Evolutionary conservation across 257 asterid genomes (phyloP), one percentile per base, ranked within the genome.

Genomic region (Jasminum sambac): DNA sequence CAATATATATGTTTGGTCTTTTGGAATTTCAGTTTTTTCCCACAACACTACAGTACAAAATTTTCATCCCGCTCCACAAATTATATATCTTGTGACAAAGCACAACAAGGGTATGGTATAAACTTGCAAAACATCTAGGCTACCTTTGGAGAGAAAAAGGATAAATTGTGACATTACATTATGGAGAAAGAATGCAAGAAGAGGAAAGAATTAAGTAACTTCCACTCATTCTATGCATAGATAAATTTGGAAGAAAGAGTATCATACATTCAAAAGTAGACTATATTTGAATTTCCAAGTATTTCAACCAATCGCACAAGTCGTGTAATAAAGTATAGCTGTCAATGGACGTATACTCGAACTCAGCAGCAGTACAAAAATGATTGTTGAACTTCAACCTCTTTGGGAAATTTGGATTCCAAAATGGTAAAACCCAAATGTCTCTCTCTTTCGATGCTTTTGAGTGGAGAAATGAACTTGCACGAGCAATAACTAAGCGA

Each of bases 151-250:
- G 4, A 7, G 4, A 13, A 44, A 42, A 44, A 37, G 19, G 61
- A 30, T 5, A 64, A 26, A 64, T 12, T 25, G 24, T 5, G 64
- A 30, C 41, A 14, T 40, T 73, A n/a, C 44, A 68, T 43, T 8
- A 7, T 26, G 52, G 72, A 60, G 68, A 42, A 72, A 63, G 69
- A 26, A 38, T 71, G 36, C 25, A 73, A 70, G 26, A 46, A 52
- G 21, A 62, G 66, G 41, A 74, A 77, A 71, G 82, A 65, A 82
- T 76, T 79, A 71, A 77, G 79, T 79, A 40, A 57, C 64, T 67
- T 69, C 11, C 40, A 80, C 86, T 78, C 74, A 78, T 73, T 70
- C 75, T 77, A 41, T 37, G 21, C 58, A 26, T 52, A 39, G 39
- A 26, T 37, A 13, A 24, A 12, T 63, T 44, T 70, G 39, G 26